Percentiles rank a stretch among this genome's conserved stretches.
Evolutionary conservation across 148 eudicot species (phyloP).

Genomic region (Diospyros lotus): DNA sequence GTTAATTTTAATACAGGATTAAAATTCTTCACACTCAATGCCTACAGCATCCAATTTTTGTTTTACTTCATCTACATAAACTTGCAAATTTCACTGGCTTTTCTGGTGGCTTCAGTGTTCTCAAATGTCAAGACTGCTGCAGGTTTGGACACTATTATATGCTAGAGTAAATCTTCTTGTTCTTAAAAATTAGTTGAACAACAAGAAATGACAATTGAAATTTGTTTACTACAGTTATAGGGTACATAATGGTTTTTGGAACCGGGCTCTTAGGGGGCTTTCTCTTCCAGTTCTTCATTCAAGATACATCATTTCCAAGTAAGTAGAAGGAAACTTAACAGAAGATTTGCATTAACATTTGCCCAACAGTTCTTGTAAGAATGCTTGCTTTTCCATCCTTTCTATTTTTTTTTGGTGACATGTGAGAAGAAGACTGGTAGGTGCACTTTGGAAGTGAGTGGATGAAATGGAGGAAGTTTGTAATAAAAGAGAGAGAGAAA

Average conservation of each 20-base stretch:
- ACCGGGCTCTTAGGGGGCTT: conserved; percentile 71
- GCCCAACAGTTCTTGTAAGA: background rate
- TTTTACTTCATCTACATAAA: conserved; percentile 80
- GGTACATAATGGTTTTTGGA: conserved; percentile 69
- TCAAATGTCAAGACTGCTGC: conserved; percentile 45
- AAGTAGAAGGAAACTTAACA: conserved; percentile 23
- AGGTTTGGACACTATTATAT: conserved; percentile 46
- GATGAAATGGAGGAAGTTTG: too few relatives aligned
- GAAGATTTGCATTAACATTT: conserved; percentile 5
- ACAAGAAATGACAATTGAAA: conserved; percentile 10
- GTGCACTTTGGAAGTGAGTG: too few relatives aligned
- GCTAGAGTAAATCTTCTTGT: conserved; percentile 1
- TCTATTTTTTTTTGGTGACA: too few relatives aligned
- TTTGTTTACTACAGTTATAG: conserved; percentile 53
- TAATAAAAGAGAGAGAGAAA: too few relatives aligned
- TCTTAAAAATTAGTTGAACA: conserved; percentile 6
- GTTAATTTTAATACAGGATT: conserved; percentile 50
- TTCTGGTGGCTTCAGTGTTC: conserved; percentile 19
- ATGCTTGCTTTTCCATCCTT: background rate
- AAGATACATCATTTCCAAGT: conserved; percentile 87
- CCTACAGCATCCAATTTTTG: conserved; percentile 76
- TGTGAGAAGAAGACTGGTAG: too few relatives aligned
- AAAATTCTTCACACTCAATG: conserved; percentile 64
- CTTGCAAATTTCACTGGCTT: conserved; percentile 77
- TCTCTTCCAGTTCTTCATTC: conserved; percentile 64